Conservation (phyloP, 768 basidiomycete genomes). For the Russula lepida region DNA sequence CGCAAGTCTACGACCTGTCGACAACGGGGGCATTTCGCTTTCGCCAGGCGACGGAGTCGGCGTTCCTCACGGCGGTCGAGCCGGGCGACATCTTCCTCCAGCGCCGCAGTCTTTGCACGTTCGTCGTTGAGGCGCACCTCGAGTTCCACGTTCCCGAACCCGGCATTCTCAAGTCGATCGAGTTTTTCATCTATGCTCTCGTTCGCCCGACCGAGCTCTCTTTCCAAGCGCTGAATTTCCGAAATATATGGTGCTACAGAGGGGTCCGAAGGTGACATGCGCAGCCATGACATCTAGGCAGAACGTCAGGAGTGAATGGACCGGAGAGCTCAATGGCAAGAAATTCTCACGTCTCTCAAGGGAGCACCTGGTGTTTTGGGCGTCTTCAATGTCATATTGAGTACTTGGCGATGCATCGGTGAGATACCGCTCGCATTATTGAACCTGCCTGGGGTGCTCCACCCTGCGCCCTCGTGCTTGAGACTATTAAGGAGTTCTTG, state of each 20-base stretch:
- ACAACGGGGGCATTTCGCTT: slow-evolving; percentile 63
- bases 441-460: slow-evolving; percentile 50
- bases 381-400: slow-evolving; percentile 57
- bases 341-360: slow-evolving; percentile 55
- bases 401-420: slow-evolving; percentile 66
- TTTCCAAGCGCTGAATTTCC: slow-evolving; percentile 66
- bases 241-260: slow-evolving; percentile 53
- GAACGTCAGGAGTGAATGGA: slow-evolving; percentile 13
- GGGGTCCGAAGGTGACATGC: slow-evolving; percentile 49
- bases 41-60: slow-evolving; percentile 49
- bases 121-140: slow-evolving; percentile 68
- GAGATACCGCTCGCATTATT: slow-evolving; percentile 53
- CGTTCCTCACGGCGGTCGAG: slow-evolving; percentile 63
- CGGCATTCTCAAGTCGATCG: slow-evolving; percentile 75
- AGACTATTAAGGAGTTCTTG: slow-evolving; percentile 58
- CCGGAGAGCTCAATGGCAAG: background rate
- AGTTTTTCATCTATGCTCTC: slow-evolving; percentile 84
- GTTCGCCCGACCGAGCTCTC: slow-evolving; percentile 71
- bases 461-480: slow-evolving; percentile 43
- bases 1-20: slow-evolving; percentile 50
- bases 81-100: slow-evolving; percentile 65
- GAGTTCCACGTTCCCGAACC: slow-evolving; percentile 62
- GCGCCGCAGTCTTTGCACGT: slow-evolving; percentile 40
- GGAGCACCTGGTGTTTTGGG: slow-evolving; percentile 78
- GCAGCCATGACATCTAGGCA: slow-evolving; percentile 65